Percentiles rank a stretch among this genome's conserved stretches.
Evolutionary conservation across 176 grass and related monocot genomes (phyloP).

Genomic region (Olyra latifolia): DNA sequence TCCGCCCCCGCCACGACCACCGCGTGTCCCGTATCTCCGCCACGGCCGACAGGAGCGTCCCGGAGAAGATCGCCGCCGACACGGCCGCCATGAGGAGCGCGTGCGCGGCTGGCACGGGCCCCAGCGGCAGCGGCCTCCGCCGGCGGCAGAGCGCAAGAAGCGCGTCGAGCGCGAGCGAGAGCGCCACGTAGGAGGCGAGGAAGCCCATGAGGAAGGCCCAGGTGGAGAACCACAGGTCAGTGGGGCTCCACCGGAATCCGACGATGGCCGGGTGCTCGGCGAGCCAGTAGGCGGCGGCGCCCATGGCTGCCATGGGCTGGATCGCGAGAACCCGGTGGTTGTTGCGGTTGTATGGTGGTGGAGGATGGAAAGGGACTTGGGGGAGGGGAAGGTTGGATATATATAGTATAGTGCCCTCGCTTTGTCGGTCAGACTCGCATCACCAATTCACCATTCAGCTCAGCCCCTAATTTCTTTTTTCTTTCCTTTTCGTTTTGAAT

Average conservation of each 20-base stretch:
- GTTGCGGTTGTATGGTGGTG: background rate
- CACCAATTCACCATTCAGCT: too few relatives aligned
- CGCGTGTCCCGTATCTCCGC: constrained; percentile 92
- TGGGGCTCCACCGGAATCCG: constrained; percentile 81
- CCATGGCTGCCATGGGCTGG: constrained; percentile 15
- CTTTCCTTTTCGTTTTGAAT: too few relatives aligned
- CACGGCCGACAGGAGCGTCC: constrained; percentile 59
- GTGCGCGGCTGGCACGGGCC: constrained; percentile 60
- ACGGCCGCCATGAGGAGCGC: constrained; percentile 64
- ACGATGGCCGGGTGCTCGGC: constrained; percentile 93
- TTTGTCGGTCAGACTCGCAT: background rate
- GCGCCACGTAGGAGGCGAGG: constrained; percentile 53
- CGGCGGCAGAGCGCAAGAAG: constrained; percentile 37
- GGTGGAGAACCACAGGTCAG: constrained; percentile 62
- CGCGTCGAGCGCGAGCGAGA: constrained; percentile 42
- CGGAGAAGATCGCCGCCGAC: constrained; percentile 61
- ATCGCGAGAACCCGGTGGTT: background rate
- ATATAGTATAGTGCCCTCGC: background rate
- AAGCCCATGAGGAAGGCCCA: constrained; percentile 76
- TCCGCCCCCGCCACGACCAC: constrained; percentile 84
- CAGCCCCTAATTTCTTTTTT: background rate
- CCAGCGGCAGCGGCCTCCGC: constrained; percentile 45
- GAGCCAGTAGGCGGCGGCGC: constrained; percentile 57
- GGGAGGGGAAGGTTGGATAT: background rate
- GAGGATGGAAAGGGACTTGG: constrained; percentile 27